Evolutionary conservation across 2,329 filamentous ascomycete genomes (phyloP), one percentile per base, ranked within the genome.

Genomic region (Onygena corvina): DNA sequence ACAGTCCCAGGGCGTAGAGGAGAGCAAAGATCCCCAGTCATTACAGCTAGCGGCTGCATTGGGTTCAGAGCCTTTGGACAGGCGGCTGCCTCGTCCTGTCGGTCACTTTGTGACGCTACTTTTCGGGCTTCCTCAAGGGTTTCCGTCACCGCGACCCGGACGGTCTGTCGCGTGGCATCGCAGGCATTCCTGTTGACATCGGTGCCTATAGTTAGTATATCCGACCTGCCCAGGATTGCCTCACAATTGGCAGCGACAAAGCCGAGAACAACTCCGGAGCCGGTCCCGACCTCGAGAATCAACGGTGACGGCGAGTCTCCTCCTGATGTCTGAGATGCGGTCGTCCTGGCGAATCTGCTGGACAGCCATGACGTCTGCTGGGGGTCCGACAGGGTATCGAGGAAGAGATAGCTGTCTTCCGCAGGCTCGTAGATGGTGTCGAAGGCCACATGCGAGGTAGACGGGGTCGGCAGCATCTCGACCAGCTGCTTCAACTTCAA

Each of bases 351-450:
- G 51, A 94, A 93, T 36, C 77, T 77, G 3, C 67, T 51, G 14
- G 72, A 71, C 16, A 95, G 77, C 65, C 87, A 94, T 20, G 69
- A 57, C 3, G 73, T 77, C 67, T 94, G 87, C 1, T 76, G 64
- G 0, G 72, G 52, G 1, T 81, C 83, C 0, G 89, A 90, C 38
- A 98, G 76, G 0, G 89, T 94, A 69, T 98, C 90, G 25, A 98
- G 79, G 45, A 98, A 77, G 38, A 98, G 78, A 63, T 87, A 98
- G 3, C 89, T 95, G 70, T 98, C 92, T 68, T 98, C 92, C 8
- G 90, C 84, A 30, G 92, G 92, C 63, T 95, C 89, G 69, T 98
- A 98, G 58, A 96, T 82, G 49, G 83, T 80, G 64, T 86, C 79
- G 68, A 89, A 94, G 49, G 83, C 79, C 52, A 96, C 86, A 69